These are phyloP conservation scores for Viola odorata DNA, from an alignment of 345 rosid species.

Conservation along the genomic window DNA sequence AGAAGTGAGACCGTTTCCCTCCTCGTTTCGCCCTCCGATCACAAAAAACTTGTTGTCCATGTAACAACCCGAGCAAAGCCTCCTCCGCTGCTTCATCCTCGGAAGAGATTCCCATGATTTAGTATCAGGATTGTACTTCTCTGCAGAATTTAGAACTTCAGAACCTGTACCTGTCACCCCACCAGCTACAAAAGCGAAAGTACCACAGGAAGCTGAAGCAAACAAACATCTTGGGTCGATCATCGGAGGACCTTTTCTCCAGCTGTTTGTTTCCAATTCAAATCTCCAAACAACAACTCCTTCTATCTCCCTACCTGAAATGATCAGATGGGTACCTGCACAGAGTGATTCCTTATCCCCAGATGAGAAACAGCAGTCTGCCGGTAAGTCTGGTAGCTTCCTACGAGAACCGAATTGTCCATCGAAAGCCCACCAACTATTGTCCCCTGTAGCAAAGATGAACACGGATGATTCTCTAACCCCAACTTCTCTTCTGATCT, in stretches of 20 bases:
- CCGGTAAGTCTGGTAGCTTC: constrained; percentile 61
- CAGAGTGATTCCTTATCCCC: constrained; percentile 82
- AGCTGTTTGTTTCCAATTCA: constrained; percentile 54
- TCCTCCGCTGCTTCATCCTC: constrained; percentile 45
- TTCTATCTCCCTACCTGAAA: constrained; percentile 53
- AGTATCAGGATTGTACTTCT: constrained; percentile 57
- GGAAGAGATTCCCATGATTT: constrained; percentile 65
- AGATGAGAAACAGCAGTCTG: constrained; percentile 46
- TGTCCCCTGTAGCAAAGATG: constrained; percentile 63
- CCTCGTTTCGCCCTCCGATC: constrained; percentile 65
- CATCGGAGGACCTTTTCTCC: constrained; percentile 80
- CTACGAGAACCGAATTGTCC: constrained; percentile 37
- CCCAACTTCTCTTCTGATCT: constrained; percentile 53
- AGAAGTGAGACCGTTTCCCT: constrained; percentile 42
- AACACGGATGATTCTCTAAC: constrained; percentile 65
- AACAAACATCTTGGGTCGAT: constrained; percentile 62
- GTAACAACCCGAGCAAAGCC: constrained; percentile 69
- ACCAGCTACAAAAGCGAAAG: constrained; percentile 66
- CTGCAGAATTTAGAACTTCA: constrained; percentile 52
- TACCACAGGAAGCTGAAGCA: constrained; percentile 68
- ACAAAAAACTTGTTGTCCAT: constrained; percentile 68
- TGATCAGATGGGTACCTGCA: constrained; percentile 74
- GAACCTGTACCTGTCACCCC: constrained; percentile 35
- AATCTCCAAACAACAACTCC: constrained; percentile 70
- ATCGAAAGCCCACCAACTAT: constrained; percentile 68